Base-by-base conservation (phyloP, 164 flowering plant species). In the Annona cherimola region DNA sequence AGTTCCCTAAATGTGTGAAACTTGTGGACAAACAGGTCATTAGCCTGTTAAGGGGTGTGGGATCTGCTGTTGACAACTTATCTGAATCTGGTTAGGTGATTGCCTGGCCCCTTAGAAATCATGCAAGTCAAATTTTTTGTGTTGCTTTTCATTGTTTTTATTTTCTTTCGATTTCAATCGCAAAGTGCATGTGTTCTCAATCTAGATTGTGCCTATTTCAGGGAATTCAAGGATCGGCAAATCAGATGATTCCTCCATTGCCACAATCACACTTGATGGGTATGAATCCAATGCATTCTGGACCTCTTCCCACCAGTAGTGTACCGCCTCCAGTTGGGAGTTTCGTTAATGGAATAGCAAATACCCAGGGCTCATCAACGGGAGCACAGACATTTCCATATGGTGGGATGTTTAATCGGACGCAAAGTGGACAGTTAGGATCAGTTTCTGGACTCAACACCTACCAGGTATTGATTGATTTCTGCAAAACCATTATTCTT, bases 191-290 rank as follows among this genome's bases (percentile, higher is more conserved):
- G 55, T 14, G 7, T 50, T 14, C 55, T 1, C 7, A 7, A 5
- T 50, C 12, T 50, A 50, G 55, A 7, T 19, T 42, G 11, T 74
- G 59, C 18, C 42, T 76, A 61, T 43, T 83, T 45, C 67, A 89
- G 93, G 96, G 87, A 26, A 83, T 94, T 86, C 97, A 92, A 81
- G 88, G 89, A 71, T 57, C 83, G 4, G 81, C 85, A 80, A 90
- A 84, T 83, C 96, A 85, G 79, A 89, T 89, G 92, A 83, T 50
- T 61, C 89, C 93, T 70, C 90, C 82, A 63, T 19, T 86, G 82
- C 89, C 81, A 35, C 99, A 91, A 73, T 89, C 87, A 57, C 97
- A 86, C 81, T 83, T 82, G 75, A 86, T 90, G 88, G 90, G 92
- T 74, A 74, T 92, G 86, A 92, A 89, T 77, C 90, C 85, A 2